These are phyloP conservation scores for Tricholoma furcatifolium DNA, from an alignment of 768 basidiomycete species.

Conservation along the genomic window DNA sequence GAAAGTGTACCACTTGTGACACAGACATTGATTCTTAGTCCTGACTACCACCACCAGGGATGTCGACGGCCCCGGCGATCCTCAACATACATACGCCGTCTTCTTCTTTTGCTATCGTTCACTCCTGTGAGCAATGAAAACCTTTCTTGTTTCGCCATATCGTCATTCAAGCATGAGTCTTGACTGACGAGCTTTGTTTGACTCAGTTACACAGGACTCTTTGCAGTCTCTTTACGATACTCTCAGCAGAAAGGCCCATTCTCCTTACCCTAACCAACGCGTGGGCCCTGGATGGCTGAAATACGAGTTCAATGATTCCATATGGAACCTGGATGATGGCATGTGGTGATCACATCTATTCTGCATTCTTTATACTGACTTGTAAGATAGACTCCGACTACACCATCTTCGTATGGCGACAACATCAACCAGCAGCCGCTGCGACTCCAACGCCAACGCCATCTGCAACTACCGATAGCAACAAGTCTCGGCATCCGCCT, in stretches of 20 bases:
- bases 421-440: constrained; percentile 37
- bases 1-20: not conserved
- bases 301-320: constrained; percentile 74
- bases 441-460: constrained; percentile 21
- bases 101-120: constrained; percentile 71
- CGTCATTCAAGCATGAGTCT: not conserved
- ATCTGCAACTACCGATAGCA: constrained; percentile 22
- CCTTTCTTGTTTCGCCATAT: not conserved
- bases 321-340: constrained; percentile 94
- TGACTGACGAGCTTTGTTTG: constrained; percentile 8
- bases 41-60: constrained; percentile 1
- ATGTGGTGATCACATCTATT: constrained; percentile 14
- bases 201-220: constrained; percentile 66
- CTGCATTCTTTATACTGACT: not conserved
- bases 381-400: constrained; percentile 72
- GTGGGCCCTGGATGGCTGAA: constrained; percentile 83
- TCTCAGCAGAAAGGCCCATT: constrained; percentile 62
- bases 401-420: constrained; percentile 80
- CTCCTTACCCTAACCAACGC: constrained; percentile 55
- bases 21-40: not conserved
- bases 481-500: constrained; percentile 22
- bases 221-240: constrained; percentile 66
- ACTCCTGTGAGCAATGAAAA: constrained; percentile 57
- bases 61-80: constrained; percentile 41
- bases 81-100: constrained; percentile 77